Percentiles rank a stretch among this genome's conserved stretches.
phyloP scores from a whole-genome alignment of 2,329 filamentous ascomycete genomes.

The Nemania serpens region DNA sequence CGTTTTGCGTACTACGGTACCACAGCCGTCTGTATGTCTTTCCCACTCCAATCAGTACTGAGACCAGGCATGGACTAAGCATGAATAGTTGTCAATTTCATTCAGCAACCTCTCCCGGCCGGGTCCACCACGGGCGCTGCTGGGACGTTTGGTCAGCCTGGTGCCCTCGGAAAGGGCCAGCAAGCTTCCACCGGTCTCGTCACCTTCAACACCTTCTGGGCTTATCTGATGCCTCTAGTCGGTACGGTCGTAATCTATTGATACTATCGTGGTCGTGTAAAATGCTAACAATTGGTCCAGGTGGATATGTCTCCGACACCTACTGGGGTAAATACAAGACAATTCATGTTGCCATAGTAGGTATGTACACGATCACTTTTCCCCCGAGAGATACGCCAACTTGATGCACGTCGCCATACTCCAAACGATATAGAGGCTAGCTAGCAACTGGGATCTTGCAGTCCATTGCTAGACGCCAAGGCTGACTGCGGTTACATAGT shows the following conservation, averaged over 20 bases:
- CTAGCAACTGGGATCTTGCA: not conserved
- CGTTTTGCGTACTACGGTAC: conserved; percentile 69
- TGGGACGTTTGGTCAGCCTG: conserved; percentile 46
- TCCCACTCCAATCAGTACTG: not conserved
- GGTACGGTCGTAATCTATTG: not conserved
- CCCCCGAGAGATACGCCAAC: not conserved
- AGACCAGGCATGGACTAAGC: not conserved
- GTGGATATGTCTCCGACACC: conserved; percentile 61
- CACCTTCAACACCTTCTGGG: conserved; percentile 42
- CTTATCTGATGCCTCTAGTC: conserved; percentile 41
- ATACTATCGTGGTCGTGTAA: not conserved
- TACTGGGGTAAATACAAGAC: conserved; percentile 66
- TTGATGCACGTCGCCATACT: not conserved
- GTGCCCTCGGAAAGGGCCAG: conserved; percentile 57
- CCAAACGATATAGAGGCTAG: not conserved
- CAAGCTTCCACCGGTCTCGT: conserved; percentile 37
- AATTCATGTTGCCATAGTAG: conserved; percentile 49
- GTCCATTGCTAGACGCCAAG: not conserved
- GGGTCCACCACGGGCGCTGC: conserved; percentile 58
- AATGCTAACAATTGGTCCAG: conserved; percentile 39
- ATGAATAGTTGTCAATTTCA: conserved; percentile 58
- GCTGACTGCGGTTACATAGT: conserved; percentile 38
- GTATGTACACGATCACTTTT: conserved; percentile 3
- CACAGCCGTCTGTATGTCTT: conserved; percentile 59
- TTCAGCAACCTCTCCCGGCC: conserved; percentile 39